These are phyloP conservation scores for Podaxis sp. DNA, from an alignment of 768 basidiomycete genomes.

Conservation along the genomic window DNA sequence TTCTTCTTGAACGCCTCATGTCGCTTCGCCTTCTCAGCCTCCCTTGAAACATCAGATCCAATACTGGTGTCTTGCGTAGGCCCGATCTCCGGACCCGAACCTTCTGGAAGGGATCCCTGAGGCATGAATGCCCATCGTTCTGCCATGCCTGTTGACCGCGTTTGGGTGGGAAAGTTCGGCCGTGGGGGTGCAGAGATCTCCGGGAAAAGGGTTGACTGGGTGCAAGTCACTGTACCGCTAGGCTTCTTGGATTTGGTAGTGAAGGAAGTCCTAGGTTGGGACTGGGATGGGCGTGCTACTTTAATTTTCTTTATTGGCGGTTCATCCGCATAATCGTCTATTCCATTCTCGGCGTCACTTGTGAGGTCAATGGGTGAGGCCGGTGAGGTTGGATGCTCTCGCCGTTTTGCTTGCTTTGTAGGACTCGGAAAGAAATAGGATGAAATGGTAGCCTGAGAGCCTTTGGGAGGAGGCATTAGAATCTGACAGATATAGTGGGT, in stretches of 20 bases:
- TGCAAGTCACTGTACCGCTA: not conserved
- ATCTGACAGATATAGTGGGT: not conserved
- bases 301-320: conserved; percentile 13
- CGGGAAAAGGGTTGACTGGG: conserved; percentile 3
- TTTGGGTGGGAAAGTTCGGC: not conserved
- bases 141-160: not conserved
- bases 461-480: conserved; percentile 15
- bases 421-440: conserved; percentile 29
- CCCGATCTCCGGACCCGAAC: not conserved
- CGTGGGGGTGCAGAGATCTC: not conserved
- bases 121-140: conserved; percentile 4
- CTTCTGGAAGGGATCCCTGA: not conserved
- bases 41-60: not conserved
- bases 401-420: conserved; percentile 25
- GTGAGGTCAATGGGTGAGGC: conserved; percentile 52
- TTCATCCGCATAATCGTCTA: conserved; percentile 26
- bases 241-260: not conserved
- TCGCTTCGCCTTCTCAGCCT: conserved; percentile 20
- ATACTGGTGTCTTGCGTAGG: not conserved
- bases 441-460: conserved; percentile 34
- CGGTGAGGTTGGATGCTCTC: conserved; percentile 19
- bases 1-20: conserved; percentile 46
- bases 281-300: conserved; percentile 8
- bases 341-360: conserved; percentile 26
- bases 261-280: not conserved